Base-by-base conservation (phyloP, 2,329 filamentous ascomycete genomes). In the Penicillium sp. region DNA sequence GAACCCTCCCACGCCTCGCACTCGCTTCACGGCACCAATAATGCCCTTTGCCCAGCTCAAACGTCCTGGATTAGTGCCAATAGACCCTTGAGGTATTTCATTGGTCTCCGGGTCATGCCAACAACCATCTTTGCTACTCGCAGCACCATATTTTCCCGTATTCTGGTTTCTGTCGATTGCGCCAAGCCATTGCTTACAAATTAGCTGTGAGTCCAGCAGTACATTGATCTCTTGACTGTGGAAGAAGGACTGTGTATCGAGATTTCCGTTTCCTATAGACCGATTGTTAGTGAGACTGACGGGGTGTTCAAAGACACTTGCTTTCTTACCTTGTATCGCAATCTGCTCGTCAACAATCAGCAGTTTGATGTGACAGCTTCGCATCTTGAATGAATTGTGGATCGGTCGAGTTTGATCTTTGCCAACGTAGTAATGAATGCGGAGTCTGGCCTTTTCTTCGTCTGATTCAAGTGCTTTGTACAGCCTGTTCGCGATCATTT, bases 211-310 rank as follows among this genome's bases (percentile, higher is more conserved):
- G 56, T 93, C 88, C 6, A 91, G 72, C 80, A 93, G 83, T 23
- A 92, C 70, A 59, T 93, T 92, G 49, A 88, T 80, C 68, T 93
- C 89, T 68, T 91, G 87, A 49, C 81, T 85, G 65, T 93, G 88
- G 59, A 81, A 91, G 85, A 87, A 92, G 18, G 81, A 85, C 70
- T 93, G 89, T 1, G 88, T 91, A 61, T 93, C 89, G 67, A 91
- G 86, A 64, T 92, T 93, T 0, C 88, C 88, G 58, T 83, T 89
- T 3, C 88, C 70, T 72, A 26, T 2, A 9, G 46, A 33, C 12
- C 4, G 23, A 5, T 12, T 24, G 29, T 39, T 21, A 39, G 36
- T 21, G 10, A 13, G 24, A 26, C 24, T 26, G 34, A 4, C 5
- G 4, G 7, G 3, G 7, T 3, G 18, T 38, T 18, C 16, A 38